Evolutionary conservation across 306 rosid genomes (phyloP).

Genomic region (Sicyos baderoa): DNA sequence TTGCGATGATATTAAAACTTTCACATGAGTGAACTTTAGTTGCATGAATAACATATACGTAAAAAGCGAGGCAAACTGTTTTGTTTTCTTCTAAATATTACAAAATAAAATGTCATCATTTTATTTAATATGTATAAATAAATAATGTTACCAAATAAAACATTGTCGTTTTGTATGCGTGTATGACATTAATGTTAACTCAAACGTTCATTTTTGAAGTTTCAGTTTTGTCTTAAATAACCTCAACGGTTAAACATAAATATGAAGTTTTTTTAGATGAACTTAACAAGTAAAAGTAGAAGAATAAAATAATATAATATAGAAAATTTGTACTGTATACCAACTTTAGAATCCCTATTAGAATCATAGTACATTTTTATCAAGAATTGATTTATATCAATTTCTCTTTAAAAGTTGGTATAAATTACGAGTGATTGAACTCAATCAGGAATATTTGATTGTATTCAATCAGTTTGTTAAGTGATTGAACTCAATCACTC

Average conservation of each 20-base stretch:
- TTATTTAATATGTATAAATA: neutral
- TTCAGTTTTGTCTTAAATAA: no score
- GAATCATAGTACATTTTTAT: no score
- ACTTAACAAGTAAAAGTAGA: neutral
- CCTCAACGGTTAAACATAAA: neutral
- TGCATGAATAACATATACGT: neutral
- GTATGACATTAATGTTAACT: neutral
- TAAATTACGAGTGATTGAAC: no score
- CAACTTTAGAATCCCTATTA: no score
- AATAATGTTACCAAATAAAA: neutral
- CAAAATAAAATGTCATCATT: neutral
- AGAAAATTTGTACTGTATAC: no score
- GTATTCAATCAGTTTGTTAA: no score
- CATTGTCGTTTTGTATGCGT: neutral
- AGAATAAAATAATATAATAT: neutral
- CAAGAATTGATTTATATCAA: no score
- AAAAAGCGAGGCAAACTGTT: neutral
- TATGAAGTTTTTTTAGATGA: neutral
- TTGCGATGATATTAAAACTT: no score
- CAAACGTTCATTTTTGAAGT: neutral
- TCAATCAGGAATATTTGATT: no score
- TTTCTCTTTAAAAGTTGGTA: no score
- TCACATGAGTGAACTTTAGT: neutral
- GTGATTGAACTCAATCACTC: no score
- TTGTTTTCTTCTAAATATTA: neutral